Conservation (phyloP, 352 stramenopile species). For the Chrysophaeum taylorii region DNA sequence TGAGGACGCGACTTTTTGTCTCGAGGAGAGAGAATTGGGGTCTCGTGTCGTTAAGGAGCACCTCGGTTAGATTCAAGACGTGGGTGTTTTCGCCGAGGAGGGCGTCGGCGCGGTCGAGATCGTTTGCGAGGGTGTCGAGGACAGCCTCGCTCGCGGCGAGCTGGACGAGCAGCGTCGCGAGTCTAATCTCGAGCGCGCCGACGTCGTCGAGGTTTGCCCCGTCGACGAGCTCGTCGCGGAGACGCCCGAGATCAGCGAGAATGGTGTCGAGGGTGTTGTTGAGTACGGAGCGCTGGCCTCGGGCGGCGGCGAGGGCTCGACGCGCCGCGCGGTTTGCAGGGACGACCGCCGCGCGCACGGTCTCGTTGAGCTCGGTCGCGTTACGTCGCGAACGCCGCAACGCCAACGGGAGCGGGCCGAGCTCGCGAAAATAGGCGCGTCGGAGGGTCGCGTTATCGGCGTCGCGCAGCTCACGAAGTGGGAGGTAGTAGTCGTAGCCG, state of each 20-base stretch:
- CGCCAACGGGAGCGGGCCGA: not conserved
- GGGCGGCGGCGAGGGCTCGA: not conserved
- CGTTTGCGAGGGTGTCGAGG: not conserved
- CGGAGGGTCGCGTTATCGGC: constrained; percentile 1
- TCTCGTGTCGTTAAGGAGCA: not conserved
- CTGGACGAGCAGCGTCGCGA: no score
- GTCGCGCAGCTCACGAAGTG: not conserved
- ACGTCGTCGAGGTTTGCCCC: no score
- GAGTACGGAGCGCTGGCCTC: not conserved
- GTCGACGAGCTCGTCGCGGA: not conserved
- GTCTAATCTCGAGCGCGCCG: no score
- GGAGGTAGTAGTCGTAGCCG: constrained; percentile 12
- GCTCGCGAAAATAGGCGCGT: not conserved
- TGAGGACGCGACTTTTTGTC: not conserved
- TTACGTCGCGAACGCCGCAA: not conserved
- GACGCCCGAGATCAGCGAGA: not conserved
- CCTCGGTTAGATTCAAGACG: not conserved
- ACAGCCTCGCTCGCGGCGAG: not conserved
- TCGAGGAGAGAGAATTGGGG: not conserved
- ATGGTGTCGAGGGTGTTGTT: not conserved
- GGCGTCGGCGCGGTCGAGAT: not conserved
- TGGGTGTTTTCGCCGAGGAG: not conserved
- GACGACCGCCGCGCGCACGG: not conserved
- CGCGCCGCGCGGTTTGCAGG: not conserved
- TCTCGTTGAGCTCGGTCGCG: not conserved